Evolutionary conservation across 208 protist genomes (phyloP).

Genomic region (Acanthamoeba lenticulata): DNA sequence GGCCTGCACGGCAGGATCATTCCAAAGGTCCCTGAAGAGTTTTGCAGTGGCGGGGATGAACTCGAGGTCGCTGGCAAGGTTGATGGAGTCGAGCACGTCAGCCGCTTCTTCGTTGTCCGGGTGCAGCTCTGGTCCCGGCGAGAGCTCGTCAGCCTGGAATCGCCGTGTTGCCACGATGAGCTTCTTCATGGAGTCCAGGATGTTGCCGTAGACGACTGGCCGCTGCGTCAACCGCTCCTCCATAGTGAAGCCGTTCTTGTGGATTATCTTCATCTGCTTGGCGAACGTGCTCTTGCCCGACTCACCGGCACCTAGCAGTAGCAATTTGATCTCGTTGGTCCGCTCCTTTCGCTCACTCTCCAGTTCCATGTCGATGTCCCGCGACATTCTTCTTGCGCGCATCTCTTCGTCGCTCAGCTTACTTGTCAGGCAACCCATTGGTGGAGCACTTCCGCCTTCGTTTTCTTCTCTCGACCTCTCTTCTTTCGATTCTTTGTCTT

Average conservation of each 20-base stretch:
- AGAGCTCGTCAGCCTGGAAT: background rate
- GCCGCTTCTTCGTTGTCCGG: slow-evolving; percentile 21
- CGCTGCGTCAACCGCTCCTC: background rate
- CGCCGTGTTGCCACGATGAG: background rate
- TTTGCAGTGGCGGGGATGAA: slow-evolving; percentile 65
- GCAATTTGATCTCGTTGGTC: slow-evolving; percentile 66
- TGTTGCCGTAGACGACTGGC: slow-evolving; percentile 56
- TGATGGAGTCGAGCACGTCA: background rate
- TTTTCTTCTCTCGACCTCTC: too few species aligned
- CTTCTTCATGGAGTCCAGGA: slow-evolving; percentile 58
- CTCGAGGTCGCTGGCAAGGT: slow-evolving; percentile 26
- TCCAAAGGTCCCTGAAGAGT: slow-evolving; percentile 82
- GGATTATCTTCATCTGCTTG: slow-evolving; percentile 88
- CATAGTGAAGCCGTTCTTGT: slow-evolving; percentile 60
- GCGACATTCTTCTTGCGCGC: background rate
- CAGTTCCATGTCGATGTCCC: slow-evolving; percentile 57
- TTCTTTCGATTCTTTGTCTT: too few species aligned
- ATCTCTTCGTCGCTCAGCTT: slow-evolving; percentile 4
- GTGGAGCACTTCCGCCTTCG: too few species aligned
- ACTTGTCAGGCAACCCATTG: background rate
- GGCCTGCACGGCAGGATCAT: slow-evolving; percentile 78
- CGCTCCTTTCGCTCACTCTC: background rate
- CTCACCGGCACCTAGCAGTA: slow-evolving; percentile 79
- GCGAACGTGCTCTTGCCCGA: slow-evolving; percentile 84
- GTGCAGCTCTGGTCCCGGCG: background rate